Conservation (phyloP, 164 flowering plant genomes). For the Nymphaea thermarum region DNA sequence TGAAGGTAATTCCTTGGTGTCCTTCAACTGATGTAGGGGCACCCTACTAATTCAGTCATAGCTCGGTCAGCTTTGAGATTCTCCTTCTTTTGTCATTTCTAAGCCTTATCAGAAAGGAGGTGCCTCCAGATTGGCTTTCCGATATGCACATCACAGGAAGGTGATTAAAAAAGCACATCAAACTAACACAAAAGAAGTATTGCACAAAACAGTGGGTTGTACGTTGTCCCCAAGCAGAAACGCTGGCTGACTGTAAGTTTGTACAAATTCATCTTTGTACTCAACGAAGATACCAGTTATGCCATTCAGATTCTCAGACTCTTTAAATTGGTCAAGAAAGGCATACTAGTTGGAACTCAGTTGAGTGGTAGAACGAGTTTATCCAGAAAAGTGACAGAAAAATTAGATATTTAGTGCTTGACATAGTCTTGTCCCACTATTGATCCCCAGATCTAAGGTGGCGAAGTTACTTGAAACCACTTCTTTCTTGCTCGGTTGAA, state of each 20-base stretch:
- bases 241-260: too few species aligned
- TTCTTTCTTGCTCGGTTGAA: neutral
- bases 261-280: neutral
- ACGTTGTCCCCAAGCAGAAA: too few species aligned
- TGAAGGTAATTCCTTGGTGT: neutral
- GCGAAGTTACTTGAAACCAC: too few species aligned
- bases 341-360: too few species aligned
- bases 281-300: neutral
- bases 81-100: neutral
- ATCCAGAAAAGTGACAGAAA: too few species aligned
- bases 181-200: neutral
- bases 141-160: neutral
- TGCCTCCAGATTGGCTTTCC: neutral
- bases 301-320: neutral
- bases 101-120: neutral
- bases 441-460: too few species aligned
- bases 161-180: neutral
- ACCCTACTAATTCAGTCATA: too few species aligned
- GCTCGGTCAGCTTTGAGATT: neutral
- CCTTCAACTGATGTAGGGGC: too few species aligned
- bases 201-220: neutral
- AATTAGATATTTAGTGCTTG: too few species aligned
- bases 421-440: too few species aligned
- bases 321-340: too few species aligned
- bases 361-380: too few species aligned